Percentiles rank a stretch among this genome's conserved stretches.
Conservation (phyloP, 495 filamentous ascomycete genomes). For the Penicillium salamii region DNA sequence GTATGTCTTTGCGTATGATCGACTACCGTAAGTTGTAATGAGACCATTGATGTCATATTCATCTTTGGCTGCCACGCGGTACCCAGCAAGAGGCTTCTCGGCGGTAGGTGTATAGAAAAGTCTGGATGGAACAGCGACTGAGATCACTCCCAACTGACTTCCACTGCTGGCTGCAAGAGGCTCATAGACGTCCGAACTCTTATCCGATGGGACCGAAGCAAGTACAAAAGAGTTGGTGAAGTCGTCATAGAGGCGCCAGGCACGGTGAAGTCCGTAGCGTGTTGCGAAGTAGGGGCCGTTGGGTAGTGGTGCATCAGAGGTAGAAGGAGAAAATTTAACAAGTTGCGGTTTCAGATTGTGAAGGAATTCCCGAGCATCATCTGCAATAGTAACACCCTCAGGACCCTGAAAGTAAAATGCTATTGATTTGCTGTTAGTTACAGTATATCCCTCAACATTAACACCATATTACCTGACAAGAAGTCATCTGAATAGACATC, state of each 20-base stretch:
- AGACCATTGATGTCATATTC: background rate
- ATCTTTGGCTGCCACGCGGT: background rate
- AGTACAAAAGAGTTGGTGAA: background rate
- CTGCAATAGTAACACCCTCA: background rate
- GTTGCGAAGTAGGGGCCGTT: background rate
- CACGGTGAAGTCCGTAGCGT: background rate
- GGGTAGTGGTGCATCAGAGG: background rate
- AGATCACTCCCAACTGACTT: background rate
- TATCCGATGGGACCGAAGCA: background rate
- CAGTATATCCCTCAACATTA: no score
- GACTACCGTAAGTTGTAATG: background rate
- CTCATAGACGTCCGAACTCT: background rate
- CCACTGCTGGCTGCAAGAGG: background rate
- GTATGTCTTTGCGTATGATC: background rate
- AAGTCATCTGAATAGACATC: no score
- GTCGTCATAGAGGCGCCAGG: background rate
- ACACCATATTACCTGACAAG: no score
- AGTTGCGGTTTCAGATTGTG: background rate
- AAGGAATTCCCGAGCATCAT: background rate
- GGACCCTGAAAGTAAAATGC: background rate
- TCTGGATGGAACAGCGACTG: background rate
- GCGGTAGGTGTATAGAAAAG: background rate
- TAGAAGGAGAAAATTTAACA: background rate
- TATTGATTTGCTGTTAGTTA: background rate
- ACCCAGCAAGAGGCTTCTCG: background rate